A percentile compares a stretch with the other conserved stretches of the same genome.
Evolutionary conservation across 257 asterid species (phyloP).

Genomic region (Verbascum thapsus): DNA sequence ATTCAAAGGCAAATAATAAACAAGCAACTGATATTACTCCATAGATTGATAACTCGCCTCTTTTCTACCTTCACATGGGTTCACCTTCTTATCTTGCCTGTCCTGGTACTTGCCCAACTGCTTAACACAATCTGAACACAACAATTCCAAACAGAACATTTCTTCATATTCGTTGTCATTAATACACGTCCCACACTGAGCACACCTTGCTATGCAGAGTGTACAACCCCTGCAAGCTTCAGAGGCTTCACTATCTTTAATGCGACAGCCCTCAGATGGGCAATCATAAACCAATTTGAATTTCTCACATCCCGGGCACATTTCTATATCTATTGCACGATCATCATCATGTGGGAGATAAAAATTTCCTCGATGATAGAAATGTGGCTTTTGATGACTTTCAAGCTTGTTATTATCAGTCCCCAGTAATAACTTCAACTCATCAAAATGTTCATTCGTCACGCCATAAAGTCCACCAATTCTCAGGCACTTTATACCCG

Average conservation of each 20-base stretch:
- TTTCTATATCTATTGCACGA: constrained; percentile 71
- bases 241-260: constrained; percentile 37
- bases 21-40: background rate
- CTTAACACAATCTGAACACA: constrained; percentile 62
- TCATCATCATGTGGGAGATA: constrained; percentile 70
- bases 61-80: constrained; percentile 13
- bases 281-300: constrained; percentile 79
- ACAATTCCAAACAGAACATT: constrained; percentile 67
- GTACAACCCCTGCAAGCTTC: constrained; percentile 73
- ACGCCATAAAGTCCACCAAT: constrained; percentile 72
- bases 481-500: constrained; percentile 62
- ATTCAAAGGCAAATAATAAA: background rate
- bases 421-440: constrained; percentile 54
- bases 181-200: constrained; percentile 78
- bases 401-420: constrained; percentile 27
- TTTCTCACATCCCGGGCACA: constrained; percentile 76
- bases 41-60: constrained; percentile 17
- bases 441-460: constrained; percentile 54
- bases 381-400: constrained; percentile 50
- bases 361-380: constrained; percentile 53
- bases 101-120: constrained; percentile 36
- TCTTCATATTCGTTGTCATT: constrained; percentile 65
- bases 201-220: constrained; percentile 70
- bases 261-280: constrained; percentile 70
- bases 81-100: constrained; percentile 30